These are phyloP conservation scores for Quercus berberidifolia DNA, from an alignment of 306 rosid genomes.

Conservation along the genomic window DNA sequence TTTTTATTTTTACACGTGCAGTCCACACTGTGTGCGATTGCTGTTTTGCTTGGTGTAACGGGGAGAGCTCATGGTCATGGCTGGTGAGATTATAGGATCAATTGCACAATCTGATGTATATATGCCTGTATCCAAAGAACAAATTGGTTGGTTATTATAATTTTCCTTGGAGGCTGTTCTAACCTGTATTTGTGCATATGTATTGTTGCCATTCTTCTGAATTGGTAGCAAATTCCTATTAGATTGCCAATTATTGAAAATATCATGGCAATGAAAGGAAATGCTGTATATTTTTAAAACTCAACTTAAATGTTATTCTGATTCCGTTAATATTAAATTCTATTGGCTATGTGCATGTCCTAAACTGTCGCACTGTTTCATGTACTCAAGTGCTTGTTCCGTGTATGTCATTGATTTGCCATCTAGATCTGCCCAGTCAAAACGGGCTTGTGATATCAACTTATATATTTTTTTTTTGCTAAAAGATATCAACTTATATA, in stretches of 20 bases:
- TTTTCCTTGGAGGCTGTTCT: background rate
- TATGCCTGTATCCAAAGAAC: background rate
- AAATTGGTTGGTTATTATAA: background rate
- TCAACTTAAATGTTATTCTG: background rate
- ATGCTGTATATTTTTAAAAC: background rate
- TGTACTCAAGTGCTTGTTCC: too few species aligned
- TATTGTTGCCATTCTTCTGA: background rate
- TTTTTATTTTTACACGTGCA: slow-evolving; percentile 30
- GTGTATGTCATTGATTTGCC: too few species aligned
- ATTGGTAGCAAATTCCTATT: background rate
- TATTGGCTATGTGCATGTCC: too few species aligned
- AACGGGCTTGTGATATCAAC: too few species aligned
- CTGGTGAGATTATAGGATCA: slow-evolving; percentile 30
- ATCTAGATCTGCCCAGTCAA: too few species aligned
- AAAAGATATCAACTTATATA: too few species aligned
- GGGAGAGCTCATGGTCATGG: slow-evolving; percentile 31
- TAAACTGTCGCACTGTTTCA: too few species aligned
- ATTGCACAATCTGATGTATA: background rate
- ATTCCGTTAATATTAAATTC: background rate
- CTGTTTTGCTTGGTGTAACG: slow-evolving; percentile 45
- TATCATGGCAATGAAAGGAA: background rate
- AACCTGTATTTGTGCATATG: background rate
- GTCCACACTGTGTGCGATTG: slow-evolving; percentile 51
- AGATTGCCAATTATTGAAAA: background rate
- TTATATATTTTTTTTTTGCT: too few species aligned